phyloP scores from a whole-genome alignment of 164 flowering plant species.

The Aristolochia californica region DNA sequence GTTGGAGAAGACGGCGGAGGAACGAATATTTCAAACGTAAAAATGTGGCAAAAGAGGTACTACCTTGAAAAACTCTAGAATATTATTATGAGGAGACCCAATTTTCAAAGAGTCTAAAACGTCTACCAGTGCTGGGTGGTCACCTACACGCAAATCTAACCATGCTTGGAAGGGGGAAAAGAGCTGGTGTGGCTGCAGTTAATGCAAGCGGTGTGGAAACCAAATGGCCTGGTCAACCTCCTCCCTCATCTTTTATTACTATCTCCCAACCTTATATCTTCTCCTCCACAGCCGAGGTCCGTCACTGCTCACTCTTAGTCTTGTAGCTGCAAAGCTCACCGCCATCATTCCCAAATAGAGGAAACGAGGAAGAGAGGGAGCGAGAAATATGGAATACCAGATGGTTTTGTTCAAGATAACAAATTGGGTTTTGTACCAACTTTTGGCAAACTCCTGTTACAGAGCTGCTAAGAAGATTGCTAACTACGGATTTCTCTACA shows the following conservation, averaged over 20 bases:
- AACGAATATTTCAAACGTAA: background rate
- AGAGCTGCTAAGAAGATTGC: slow-evolving; percentile 45
- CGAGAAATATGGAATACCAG: slow-evolving; percentile 20
- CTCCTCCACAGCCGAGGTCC: background rate
- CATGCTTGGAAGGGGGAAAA: slow-evolving; percentile 5
- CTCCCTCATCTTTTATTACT: background rate
- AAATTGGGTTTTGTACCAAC: slow-evolving; percentile 47
- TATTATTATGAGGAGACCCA: background rate
- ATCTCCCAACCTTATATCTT: slow-evolving; percentile 21
- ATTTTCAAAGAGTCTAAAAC: slow-evolving; percentile 1
- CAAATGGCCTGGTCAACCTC: slow-evolving; percentile 1
- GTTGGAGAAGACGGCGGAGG: too few relatives aligned
- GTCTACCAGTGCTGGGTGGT: slow-evolving; percentile 5
- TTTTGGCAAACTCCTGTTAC: slow-evolving; percentile 42
- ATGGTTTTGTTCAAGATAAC: slow-evolving; percentile 39
- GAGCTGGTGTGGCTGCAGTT: slow-evolving; percentile 16
- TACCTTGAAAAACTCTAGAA: too few relatives aligned
- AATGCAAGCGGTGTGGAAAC: slow-evolving; percentile 34
- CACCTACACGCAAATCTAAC: slow-evolving; percentile 19
- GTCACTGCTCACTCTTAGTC: background rate
- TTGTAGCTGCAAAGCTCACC: background rate
- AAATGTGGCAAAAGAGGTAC: background rate
- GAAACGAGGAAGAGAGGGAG: background rate
- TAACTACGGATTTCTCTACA: slow-evolving; percentile 22
- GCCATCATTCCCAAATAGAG: background rate